Evolutionary conservation across 108 stramenopile genomes (phyloP), one percentile per base, ranked within the genome.

Genomic region (Schizochytrium sp.): DNA sequence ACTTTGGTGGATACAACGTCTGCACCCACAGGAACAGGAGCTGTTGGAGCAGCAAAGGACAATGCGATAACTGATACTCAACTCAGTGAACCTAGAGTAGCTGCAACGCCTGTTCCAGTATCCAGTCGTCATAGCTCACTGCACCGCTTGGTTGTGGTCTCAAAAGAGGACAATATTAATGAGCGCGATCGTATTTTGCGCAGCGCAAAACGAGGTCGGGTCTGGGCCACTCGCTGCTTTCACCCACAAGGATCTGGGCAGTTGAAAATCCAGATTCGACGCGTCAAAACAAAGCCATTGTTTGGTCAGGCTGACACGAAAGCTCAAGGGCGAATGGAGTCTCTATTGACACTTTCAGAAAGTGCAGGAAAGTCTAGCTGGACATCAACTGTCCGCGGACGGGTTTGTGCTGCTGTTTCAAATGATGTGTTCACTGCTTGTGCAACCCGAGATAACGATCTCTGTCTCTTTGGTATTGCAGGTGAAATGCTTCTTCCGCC

Each of bases 401-500:
- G 53, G n/a, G 76, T 40, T 10, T 49, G 47, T 28, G 76, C 47
- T 47, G 50, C 55, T n/a, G 47, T 10, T 8, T 49, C 50, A 0
- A 83, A 83, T 83, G 28, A 55, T 28, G 13, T 55, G 10, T 83
- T 83, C n/a, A 55, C 53, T 12, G 76, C 50, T 10, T 49, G 50
- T 53, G 76, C 76, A 8, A 83, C 76, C 5, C 50, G 53, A n/a
- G 47, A 55, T 15, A 53, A n/a, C 19, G 53, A 49, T 49, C 76
- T 83, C 50, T 83, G 10, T 42, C 76, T 83, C 10, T 83, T 83
- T 55, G 76, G 76, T 42, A 38, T 13, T 5, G 76, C 50, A 40
- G 76, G 76, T 5, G 76, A 83, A 28, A 55, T 42, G 76, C 53
- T 83, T 10, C 38, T 83, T 17, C 76, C 28, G 15, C 76, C 76